Percentiles rank a stretch among this genome's conserved stretches.
Evolutionary conservation across 345 rosid genomes (phyloP).

Genomic region (Populus alba): DNA sequence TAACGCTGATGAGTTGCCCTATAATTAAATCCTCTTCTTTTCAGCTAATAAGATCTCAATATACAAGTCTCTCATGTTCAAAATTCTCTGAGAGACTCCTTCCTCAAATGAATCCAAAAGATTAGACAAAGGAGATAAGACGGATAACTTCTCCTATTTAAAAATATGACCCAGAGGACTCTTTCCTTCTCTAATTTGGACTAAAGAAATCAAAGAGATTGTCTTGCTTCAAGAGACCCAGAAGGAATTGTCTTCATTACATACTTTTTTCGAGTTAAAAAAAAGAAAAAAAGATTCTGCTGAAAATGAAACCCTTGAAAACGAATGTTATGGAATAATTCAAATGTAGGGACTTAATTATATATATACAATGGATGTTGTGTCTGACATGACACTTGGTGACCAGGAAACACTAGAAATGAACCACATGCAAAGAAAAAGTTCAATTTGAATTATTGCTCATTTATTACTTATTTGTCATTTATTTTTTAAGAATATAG

Average conservation of each 20-base stretch:
- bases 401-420: conserved; percentile 9
- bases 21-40: no score
- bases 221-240: conserved; percentile 4
- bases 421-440: background rate
- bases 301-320: background rate
- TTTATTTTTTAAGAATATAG: background rate
- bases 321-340: background rate
- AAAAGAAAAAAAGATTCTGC: no score
- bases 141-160: no score
- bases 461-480: no score
- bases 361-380: conserved; percentile 1
- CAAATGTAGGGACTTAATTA: conserved; percentile 13
- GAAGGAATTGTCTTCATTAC: conserved; percentile 13
- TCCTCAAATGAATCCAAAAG: no score
- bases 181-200: no score
- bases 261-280: background rate
- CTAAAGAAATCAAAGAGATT: conserved; percentile 13
- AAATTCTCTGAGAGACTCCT: no score
- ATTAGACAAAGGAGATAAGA: no score
- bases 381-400: conserved; percentile 39
- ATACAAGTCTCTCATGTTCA: no score
- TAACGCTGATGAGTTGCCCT: no score
- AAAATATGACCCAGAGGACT: no score
- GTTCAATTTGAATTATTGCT: background rate
- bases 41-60: no score